Conservation (phyloP, 257 asterid species). For the Gentiana macrophylla region DNA sequence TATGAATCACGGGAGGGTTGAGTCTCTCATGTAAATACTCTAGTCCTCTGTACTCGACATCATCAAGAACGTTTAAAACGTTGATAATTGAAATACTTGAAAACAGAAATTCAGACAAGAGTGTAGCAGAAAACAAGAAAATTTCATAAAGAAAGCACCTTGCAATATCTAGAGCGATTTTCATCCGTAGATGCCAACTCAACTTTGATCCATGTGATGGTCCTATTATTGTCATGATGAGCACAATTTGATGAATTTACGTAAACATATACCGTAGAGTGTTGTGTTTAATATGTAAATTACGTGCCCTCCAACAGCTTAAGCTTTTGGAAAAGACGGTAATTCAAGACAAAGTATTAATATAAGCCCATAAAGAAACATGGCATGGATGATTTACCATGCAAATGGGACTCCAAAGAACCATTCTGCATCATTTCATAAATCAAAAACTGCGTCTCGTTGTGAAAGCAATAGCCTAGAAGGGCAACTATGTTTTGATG, state of each 20-base stretch:
- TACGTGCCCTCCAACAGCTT: no score
- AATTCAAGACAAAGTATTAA: not conserved
- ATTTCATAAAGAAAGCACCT: conserved; percentile 31
- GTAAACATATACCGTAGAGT: no score
- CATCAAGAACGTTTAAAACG: conserved; percentile 2
- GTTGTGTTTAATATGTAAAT: no score
- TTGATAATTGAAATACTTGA: not conserved
- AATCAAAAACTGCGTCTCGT: conserved; percentile 56
- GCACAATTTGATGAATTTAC: not conserved
- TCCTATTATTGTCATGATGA: conserved; percentile 26
- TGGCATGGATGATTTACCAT: conserved; percentile 36
- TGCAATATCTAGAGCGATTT: conserved; percentile 86
- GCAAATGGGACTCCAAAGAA: conserved; percentile 68
- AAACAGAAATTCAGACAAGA: not conserved
- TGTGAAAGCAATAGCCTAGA: conserved; percentile 68
- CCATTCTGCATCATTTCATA: conserved; percentile 91
- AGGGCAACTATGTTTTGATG: conserved; percentile 82
- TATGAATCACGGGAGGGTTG: conserved; percentile 78
- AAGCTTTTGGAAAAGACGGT: not conserved
- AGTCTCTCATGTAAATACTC: conserved; percentile 86
- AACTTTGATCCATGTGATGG: conserved; percentile 56
- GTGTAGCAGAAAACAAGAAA: not conserved
- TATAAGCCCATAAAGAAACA: not conserved
- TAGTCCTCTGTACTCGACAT: conserved; percentile 51
- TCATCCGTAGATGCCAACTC: conserved; percentile 88